Base-by-base conservation (phyloP, 2,329 filamentous ascomycete species). In the Penicillium corylophilum region DNA sequence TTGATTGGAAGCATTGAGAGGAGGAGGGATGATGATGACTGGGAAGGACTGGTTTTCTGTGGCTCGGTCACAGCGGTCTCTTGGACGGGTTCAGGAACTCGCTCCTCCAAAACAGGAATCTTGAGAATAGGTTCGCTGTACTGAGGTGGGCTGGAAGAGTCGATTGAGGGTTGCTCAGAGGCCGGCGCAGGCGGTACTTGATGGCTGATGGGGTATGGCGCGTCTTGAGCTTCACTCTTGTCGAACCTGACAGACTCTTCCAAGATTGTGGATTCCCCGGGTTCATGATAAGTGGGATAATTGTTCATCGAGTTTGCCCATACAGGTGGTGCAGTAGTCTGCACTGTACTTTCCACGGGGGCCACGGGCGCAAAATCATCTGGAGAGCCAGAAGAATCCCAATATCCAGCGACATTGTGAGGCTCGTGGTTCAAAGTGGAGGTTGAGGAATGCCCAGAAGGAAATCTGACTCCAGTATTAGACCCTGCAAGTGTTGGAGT, bases 401-500 rank as follows among this genome's bases (percentile, higher is more conserved):
- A 56, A 44, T 35, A 51, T 26, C 41, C 38, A 20, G 26, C 20
- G 13, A 40, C 24, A 18, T 22, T 36, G 10, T 51, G 42, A 20
- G 51, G 26, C 31, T 57, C 59, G 36, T 53, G 55, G 43, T 60
- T 62, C 39, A 64, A 44, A 15, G 57, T 56, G 12, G 57, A 61
- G 42, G 56, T 46, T 18, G 59, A 62, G 8, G 56, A 63, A 47
- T 55, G 54, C 22, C 57, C 50, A 45, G 58, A 57, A 22, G 54
- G 22, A 29, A 59, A 63, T 20, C 29, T 44, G 29, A 43, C 45
- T 20, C 45, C 54, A 38, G 38, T 53, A 16, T 54, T 59, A 16
- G 55, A 56, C 31, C 57, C 61, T n/a, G 59, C 53, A 13, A 63
- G 59, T 10, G 59, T 61, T 8, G 59, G 50, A 5, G 59, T 62